phyloP scores from a whole-genome alignment of 371 early-diverging fungal genomes.

The Haplosporangium sp. region DNA sequence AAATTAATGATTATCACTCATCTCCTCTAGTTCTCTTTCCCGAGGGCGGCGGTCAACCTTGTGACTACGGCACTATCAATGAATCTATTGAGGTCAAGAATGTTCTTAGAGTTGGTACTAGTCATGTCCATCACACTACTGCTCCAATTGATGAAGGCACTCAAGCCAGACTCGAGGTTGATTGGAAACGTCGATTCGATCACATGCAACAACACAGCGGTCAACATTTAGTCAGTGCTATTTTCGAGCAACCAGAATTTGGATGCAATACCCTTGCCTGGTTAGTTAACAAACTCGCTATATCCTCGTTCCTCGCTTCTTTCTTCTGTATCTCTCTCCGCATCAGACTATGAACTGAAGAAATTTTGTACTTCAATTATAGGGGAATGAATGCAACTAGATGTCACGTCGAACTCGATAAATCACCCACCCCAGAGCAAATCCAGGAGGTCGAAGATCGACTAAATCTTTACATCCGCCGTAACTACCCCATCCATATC shows the following conservation, averaged over 20 bases:
- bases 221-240: slow-evolving; percentile 81
- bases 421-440: slow-evolving; percentile 59
- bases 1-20: too few species aligned
- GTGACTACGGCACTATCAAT: slow-evolving; percentile 74
- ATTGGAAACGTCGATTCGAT: slow-evolving; percentile 82
- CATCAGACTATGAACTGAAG: too few species aligned
- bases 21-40: slow-evolving; percentile 71
- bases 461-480: slow-evolving; percentile 70
- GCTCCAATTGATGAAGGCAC: slow-evolving; percentile 63
- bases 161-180: slow-evolving; percentile 66
- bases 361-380: neutral
- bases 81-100: slow-evolving; percentile 64
- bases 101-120: slow-evolving; percentile 69
- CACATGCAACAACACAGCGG: slow-evolving; percentile 87
- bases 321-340: too few species aligned
- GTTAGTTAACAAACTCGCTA: slow-evolving; percentile 37
- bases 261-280: slow-evolving; percentile 76
- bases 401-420: slow-evolving; percentile 71
- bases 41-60: slow-evolving; percentile 82
- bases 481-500: slow-evolving; percentile 61
- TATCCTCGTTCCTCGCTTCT: too few species aligned
- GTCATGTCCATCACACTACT: slow-evolving; percentile 73
- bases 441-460: slow-evolving; percentile 63
- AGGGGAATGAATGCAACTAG: slow-evolving; percentile 70
- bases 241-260: slow-evolving; percentile 72